These are phyloP conservation scores for Debaryomyces tyrocola DNA, from an alignment of 805 yeast genomes.

Conservation along the genomic window DNA sequence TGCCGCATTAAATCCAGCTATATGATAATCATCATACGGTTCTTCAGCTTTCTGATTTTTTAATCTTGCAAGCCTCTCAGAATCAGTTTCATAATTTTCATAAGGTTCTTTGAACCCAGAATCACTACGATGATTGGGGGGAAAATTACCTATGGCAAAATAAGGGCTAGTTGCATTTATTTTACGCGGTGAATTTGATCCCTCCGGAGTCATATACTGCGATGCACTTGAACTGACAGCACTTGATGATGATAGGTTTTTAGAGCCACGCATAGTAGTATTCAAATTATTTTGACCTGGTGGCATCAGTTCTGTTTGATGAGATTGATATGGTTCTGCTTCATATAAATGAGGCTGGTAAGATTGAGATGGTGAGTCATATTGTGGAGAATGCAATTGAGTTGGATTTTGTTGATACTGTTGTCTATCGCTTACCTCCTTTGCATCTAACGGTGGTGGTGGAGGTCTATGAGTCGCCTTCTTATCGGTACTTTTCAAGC, in stretches of 20 bases:
- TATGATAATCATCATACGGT: constrained; percentile 25
- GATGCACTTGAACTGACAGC: background rate
- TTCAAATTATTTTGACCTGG: background rate
- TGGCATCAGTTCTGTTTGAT: background rate
- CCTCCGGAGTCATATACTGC: background rate
- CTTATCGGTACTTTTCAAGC: background rate
- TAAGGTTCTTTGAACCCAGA: constrained; percentile 19
- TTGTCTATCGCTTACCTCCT: background rate
- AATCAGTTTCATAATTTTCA: constrained; percentile 20
- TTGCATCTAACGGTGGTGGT: background rate
- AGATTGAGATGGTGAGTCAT: background rate
- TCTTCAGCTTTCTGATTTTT: constrained; percentile 11
- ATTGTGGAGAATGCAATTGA: background rate
- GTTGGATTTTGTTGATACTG: background rate
- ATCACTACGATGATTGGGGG: background rate
- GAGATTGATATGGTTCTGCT: background rate
- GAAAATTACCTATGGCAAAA: background rate
- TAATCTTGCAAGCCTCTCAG: constrained; percentile 9
- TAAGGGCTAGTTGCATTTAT: background rate
- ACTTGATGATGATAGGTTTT: background rate
- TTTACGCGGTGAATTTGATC: background rate
- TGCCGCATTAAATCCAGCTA: background rate
- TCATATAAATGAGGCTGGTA: background rate
- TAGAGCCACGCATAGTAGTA: background rate
- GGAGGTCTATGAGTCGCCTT: constrained; percentile 1